Percentiles rank a stretch among this genome's conserved stretches.
Evolutionary conservation across 2,329 filamentous ascomycete species (phyloP).

Genomic region (Aspergillus sp.): DNA sequence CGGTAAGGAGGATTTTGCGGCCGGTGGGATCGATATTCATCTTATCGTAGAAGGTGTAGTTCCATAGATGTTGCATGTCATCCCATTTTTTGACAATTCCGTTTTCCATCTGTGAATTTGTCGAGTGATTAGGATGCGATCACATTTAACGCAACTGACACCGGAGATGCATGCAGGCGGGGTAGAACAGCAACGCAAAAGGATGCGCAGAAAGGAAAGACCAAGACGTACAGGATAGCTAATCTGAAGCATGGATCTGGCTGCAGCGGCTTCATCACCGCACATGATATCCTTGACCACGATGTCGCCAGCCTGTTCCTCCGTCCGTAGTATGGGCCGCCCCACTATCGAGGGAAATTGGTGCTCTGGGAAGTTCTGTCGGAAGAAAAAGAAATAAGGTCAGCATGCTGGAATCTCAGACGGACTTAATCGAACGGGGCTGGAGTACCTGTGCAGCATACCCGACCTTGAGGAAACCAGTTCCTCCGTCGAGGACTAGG

Average conservation of each 20-base stretch:
- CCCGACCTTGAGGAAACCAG: slow-evolving; percentile 98
- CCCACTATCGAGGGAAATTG: slow-evolving; percentile 98
- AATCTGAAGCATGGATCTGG: slow-evolving; percentile 94
- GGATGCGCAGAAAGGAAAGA: not conserved
- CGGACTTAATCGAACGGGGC: not conserved
- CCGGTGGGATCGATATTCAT: slow-evolving; percentile 83
- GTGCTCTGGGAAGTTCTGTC: slow-evolving; percentile 93
- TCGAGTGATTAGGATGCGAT: slow-evolving; percentile 2
- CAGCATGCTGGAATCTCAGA: slow-evolving; percentile 2
- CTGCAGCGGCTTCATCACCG: slow-evolving; percentile 92
- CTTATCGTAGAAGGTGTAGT: slow-evolving; percentile 97
- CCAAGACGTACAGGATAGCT: slow-evolving; percentile 67
- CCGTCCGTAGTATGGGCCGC: slow-evolving; percentile 90
- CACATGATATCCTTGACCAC: slow-evolving; percentile 98
- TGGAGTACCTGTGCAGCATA: slow-evolving; percentile 74
- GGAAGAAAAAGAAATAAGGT: slow-evolving; percentile 7
- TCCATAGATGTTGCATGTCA: slow-evolving; percentile 99
- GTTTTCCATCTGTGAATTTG: slow-evolving; percentile 75
- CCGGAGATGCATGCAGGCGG: slow-evolving; percentile 8
- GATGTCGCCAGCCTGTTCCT: slow-evolving; percentile 70
- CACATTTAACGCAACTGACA: slow-evolving; percentile 16
- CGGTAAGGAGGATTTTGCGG: slow-evolving; percentile 94
- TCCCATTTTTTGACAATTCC: slow-evolving; percentile 99
- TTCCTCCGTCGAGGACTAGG: slow-evolving; percentile 96
- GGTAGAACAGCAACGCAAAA: slow-evolving; percentile 7